phyloP scores from a whole-genome alignment of 2,329 filamentous ascomycete genomes.

The Zasmidium citrigriseum region DNA sequence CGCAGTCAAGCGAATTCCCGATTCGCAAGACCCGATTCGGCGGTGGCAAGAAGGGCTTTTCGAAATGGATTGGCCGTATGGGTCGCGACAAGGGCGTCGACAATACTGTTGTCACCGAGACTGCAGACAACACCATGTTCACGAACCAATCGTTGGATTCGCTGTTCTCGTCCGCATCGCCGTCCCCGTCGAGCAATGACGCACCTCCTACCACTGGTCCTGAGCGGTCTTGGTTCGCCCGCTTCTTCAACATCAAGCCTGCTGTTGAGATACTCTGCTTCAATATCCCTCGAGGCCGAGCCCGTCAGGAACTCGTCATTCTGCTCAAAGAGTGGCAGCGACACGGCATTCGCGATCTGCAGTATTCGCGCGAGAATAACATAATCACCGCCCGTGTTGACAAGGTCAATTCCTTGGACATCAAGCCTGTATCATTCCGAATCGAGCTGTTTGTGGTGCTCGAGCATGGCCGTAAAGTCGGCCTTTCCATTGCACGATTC shows the following conservation, averaged over 20 bases:
- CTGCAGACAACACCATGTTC: conserved; percentile 29
- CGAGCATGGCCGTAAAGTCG: conserved; percentile 75
- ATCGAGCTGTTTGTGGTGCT: conserved; percentile 86
- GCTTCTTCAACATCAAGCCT: conserved; percentile 87
- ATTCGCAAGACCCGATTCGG: conserved; percentile 40
- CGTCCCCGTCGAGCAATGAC: conserved; percentile 53
- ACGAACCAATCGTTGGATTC: conserved; percentile 31
- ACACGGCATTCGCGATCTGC: conserved; percentile 75
- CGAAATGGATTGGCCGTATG: conserved; percentile 56
- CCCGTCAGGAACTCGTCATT: conserved; percentile 73
- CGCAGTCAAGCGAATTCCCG: conserved; percentile 45
- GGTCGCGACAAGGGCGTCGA: conserved; percentile 35
- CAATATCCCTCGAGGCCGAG: conserved; percentile 67
- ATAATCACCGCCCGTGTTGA: conserved; percentile 78
- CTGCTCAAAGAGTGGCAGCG: conserved; percentile 75
- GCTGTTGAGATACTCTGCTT: conserved; percentile 75
- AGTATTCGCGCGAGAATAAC: conserved; percentile 76
- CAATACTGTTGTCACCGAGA: conserved; percentile 16
- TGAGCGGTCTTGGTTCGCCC: conserved; percentile 80
- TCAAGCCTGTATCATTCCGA: conserved; percentile 87
- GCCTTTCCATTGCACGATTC: conserved; percentile 79
- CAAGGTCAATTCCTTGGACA: conserved; percentile 73
- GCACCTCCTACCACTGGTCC: conserved; percentile 36
- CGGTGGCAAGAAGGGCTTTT: conserved; percentile 48
- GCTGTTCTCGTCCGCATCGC: conserved; percentile 35